Evolutionary conservation across 2,329 filamentous ascomycete genomes (phyloP).

Genomic region (Pseudogymnoascus sp.): DNA sequence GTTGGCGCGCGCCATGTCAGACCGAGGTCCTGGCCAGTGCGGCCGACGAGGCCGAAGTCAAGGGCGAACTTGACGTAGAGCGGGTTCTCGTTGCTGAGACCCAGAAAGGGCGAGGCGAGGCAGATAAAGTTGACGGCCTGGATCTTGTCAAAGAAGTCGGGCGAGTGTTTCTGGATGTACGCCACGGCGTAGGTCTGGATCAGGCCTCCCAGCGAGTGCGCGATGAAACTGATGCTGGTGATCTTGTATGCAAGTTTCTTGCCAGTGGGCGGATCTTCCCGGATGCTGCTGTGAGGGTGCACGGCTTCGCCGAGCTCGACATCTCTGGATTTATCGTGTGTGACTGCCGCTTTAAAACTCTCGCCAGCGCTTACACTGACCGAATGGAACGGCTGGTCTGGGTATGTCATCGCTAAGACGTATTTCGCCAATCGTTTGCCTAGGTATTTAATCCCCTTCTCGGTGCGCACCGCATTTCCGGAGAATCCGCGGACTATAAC

Average conservation of each 20-base stretch:
- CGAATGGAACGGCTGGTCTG: slow-evolving; percentile 82
- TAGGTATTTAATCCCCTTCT: slow-evolving; percentile 92
- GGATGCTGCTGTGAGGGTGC: slow-evolving; percentile 55
- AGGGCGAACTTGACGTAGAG: slow-evolving; percentile 95
- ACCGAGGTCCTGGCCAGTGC: slow-evolving; percentile 89
- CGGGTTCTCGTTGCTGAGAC: slow-evolving; percentile 93
- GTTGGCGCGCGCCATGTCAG: slow-evolving; percentile 89
- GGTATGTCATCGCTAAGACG: slow-evolving; percentile 81
- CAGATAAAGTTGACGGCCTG: slow-evolving; percentile 84
- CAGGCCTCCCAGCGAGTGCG: slow-evolving; percentile 81
- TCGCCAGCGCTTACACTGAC: slow-evolving; percentile 40
- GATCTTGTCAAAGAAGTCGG: slow-evolving; percentile 79
- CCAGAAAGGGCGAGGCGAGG: slow-evolving; percentile 78
- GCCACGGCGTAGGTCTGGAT: slow-evolving; percentile 91
- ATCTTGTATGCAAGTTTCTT: slow-evolving; percentile 63
- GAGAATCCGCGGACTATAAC: slow-evolving; percentile 84
- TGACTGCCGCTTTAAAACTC: slow-evolving; percentile 33
- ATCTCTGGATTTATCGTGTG: slow-evolving; percentile 33
- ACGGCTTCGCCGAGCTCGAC: slow-evolving; percentile 38
- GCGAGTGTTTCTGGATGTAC: slow-evolving; percentile 94
- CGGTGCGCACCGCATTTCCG: slow-evolving; percentile 83
- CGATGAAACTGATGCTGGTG: slow-evolving; percentile 91
- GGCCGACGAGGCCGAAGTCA: slow-evolving; percentile 91
- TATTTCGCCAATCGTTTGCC: slow-evolving; percentile 91
- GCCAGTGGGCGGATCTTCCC: slow-evolving; percentile 31